phyloP scores from a whole-genome alignment of 2,329 filamentous ascomycete genomes.

The Tympanopsis confertula region DNA sequence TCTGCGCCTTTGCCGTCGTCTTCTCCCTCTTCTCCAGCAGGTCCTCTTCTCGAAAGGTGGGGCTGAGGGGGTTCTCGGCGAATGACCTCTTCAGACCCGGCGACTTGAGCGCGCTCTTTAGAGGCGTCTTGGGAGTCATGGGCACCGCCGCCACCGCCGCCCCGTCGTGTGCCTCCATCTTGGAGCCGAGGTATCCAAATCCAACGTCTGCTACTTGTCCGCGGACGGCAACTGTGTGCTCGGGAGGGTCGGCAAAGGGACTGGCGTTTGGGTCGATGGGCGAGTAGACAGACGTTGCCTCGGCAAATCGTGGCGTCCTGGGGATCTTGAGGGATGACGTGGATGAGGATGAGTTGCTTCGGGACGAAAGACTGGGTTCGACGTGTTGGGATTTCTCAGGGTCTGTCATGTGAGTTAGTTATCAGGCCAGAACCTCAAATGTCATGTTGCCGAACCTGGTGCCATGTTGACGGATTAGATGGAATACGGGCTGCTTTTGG shows the following conservation, averaged over 20 bases:
- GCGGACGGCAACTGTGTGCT: too few relatives aligned
- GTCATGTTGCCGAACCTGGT: too few relatives aligned
- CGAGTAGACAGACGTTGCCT: conserved; percentile 69
- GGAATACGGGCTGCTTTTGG: too few relatives aligned
- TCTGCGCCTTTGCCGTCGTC: conserved; percentile 74
- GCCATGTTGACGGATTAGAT: too few relatives aligned
- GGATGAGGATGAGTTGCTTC: conserved; percentile 41
- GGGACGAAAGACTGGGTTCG: too few relatives aligned
- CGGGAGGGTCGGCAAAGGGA: conserved; percentile 43
- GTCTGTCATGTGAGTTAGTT: too few relatives aligned
- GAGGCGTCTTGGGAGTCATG: conserved; percentile 62
- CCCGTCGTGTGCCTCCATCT: conserved; percentile 32
- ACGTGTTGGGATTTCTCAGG: too few relatives aligned
- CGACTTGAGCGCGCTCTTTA: conserved; percentile 82
- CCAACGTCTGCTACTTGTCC: conserved; percentile 75
- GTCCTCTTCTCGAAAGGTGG: conserved; percentile 82
- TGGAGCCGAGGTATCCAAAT: conserved; percentile 70
- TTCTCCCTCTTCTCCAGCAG: conserved; percentile 74
- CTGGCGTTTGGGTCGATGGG: conserved; percentile 48
- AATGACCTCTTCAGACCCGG: conserved; percentile 39
- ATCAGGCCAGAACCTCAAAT: too few relatives aligned
- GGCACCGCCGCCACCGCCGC: conserved; percentile 45
- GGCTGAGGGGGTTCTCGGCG: conserved; percentile 74
- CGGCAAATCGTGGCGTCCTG: conserved; percentile 68
- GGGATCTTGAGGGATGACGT: conserved; percentile 51